Base-by-base conservation (phyloP, 768 basidiomycete genomes). In the Mycena capillaripes region DNA sequence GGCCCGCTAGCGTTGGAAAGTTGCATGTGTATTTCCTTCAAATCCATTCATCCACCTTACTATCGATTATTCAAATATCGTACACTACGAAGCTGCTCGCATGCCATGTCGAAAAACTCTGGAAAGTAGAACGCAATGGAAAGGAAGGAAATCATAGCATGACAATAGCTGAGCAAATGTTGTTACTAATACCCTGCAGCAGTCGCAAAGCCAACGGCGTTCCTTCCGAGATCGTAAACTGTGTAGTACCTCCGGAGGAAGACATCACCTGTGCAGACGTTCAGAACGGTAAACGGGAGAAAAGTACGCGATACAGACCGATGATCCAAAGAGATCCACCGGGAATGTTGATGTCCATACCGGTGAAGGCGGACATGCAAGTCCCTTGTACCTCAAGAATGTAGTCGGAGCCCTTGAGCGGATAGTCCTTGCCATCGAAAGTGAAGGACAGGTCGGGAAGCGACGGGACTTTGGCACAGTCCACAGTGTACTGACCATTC, bases 401-500 rank as follows among this genome's bases (percentile, higher is more conserved):
- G 83, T 99, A 99, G 81, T 99, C 97, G 4, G 85, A 87, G 38
- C 92, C 94, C 82, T 92, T 90, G 78, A 99, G 84, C 2, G 92
- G 84, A 84, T 95, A 98, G 2, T 89, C 82, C 80, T 93, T 90
- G 80, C 95, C 95, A 71, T 87, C 88, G 75, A 99, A 97, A 82
- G 85, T 88, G 87, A 99, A 93, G 12, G 93, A 83, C 64, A 99
- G 86, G 2, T 94, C 92, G 12, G 98, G 98, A 44, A 99, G 90
- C 30, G 78, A 80, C n/a, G 95, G 86, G 72, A 99, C 92, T 79
- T 90, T 96, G 71, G 90, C 84, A 81, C 98, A 99, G 75, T 97
- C 95, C 72, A 99, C 86, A 29, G 90, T 91, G 79, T 97, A 98
- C 82, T 98, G 97, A 46, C 97, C 98, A 79, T 94, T 98, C 97